Base-by-base conservation (phyloP, 306 rosid genomes). In the Ormosia emarginata region DNA sequence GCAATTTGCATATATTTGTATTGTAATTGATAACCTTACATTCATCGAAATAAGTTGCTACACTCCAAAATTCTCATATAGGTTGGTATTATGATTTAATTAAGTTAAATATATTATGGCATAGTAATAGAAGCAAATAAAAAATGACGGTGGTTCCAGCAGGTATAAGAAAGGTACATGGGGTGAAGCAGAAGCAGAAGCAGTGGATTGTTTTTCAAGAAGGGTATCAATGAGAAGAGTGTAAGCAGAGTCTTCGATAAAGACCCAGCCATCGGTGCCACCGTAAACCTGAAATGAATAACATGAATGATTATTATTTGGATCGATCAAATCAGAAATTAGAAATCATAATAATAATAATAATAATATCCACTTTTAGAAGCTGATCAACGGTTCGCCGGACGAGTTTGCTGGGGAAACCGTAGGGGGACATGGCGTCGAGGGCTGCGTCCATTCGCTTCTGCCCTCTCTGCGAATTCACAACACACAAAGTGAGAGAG, bases 371-470 rank as follows among this genome's bases (percentile, higher is more conserved):
- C 24, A 24, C 24, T 24, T 24, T 24, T 24, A 24, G 46, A 41
- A 41, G 46, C 2, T 78, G 71, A 8, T 77, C 7, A 12, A 89
- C 87, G 7, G 88, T 86, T 17, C 34, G 7, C 14, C 85, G 80
- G 43, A 88, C 88, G 47, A 78, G 58, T 36, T 40, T 59, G 4
- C 5, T 39, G 0, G 84, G 32, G 69, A 86, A 92, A 30, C 93
- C 93, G 6, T 33, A 82, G 0, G 68, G 86, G 0, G 33, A 2
- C 94, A 91, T 91, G 6, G 90, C 89, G 44, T 89, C 91, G 2
- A 89, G 50, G 0, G 93, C 94, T 0, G 94, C 94, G 36, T 89
- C 90, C 89, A 90, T 84, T 47, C 97, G 87, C 0, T 67, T 46
- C 12, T 72, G 44, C 0, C 86, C 78, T 17, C 1, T 77, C 88